These are phyloP conservation scores for Diplodia corticola DNA, from an alignment of 2,329 filamentous ascomycete species.

Conservation along the genomic window DNA sequence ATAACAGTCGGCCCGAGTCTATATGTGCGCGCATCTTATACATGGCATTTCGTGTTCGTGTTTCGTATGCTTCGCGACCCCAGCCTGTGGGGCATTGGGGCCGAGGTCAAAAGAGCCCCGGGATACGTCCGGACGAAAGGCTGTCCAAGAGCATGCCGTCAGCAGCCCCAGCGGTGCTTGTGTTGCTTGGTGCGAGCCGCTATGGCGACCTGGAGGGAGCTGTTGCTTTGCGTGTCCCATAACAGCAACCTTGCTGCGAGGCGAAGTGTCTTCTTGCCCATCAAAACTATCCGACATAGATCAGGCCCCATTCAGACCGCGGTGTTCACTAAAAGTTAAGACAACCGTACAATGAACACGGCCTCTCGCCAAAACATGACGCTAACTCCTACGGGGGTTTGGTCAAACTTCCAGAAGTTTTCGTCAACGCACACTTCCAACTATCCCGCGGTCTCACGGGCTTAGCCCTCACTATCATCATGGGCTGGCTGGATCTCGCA, in stretches of 20 bases:
- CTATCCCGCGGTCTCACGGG: no score
- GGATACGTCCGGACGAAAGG: background rate
- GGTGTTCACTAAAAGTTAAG: no score
- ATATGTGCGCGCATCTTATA: constrained; percentile 20
- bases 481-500: no score
- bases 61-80: background rate
- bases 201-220: background rate
- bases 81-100: background rate
- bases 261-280: background rate
- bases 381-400: no score
- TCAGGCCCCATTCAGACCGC: no score
- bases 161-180: background rate
- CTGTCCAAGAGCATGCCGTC: background rate
- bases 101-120: background rate
- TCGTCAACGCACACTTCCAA: no score
- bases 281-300: no score
- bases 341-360: no score
- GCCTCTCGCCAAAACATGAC: no score
- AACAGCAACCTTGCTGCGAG: background rate
- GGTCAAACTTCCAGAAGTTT: no score
- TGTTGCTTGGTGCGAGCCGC: background rate
- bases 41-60: constrained; percentile 2
- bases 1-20: constrained; percentile 11
- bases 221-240: background rate
- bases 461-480: no score